phyloP scores from a whole-genome alignment of 306 rosid genomes.

The Adenanthera pavonina region DNA sequence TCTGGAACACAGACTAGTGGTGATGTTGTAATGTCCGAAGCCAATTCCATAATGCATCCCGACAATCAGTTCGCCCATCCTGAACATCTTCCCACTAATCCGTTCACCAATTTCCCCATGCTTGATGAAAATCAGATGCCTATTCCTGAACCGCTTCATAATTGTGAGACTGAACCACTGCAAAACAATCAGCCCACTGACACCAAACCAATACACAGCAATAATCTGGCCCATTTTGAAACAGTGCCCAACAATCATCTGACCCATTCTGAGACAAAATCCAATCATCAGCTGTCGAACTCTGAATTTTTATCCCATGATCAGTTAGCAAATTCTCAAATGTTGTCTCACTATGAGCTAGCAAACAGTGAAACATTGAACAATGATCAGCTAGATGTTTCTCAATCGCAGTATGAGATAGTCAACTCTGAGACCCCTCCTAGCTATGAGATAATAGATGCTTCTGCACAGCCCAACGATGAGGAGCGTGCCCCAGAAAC shows the following conservation, averaged over 20 bases:
- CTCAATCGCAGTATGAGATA: slow-evolving; percentile 45
- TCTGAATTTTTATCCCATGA: slow-evolving; percentile 43
- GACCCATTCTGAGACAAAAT: slow-evolving; percentile 40
- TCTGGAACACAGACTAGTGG: slow-evolving; percentile 25
- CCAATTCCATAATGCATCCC: slow-evolving; percentile 33
- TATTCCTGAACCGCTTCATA: slow-evolving; percentile 45
- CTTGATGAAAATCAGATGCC: slow-evolving; percentile 52
- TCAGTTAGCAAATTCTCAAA: slow-evolving; percentile 48
- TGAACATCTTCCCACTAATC: slow-evolving; percentile 38
- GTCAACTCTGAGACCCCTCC: slow-evolving; percentile 35
- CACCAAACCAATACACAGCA: slow-evolving; percentile 40
- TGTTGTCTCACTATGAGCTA: slow-evolving; percentile 49
- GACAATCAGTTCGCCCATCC: slow-evolving; percentile 38
- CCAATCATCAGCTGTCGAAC: slow-evolving; percentile 41
- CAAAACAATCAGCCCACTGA: slow-evolving; percentile 40
- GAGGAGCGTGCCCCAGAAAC: slow-evolving; percentile 62
- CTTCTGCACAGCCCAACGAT: slow-evolving; percentile 42
- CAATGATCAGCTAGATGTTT: slow-evolving; percentile 37
- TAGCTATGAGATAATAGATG: slow-evolving; percentile 52
- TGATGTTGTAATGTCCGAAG: slow-evolving; percentile 44
- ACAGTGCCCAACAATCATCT: slow-evolving; percentile 41
- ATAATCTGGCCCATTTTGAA: slow-evolving; percentile 47
- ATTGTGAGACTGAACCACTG: slow-evolving; percentile 44
- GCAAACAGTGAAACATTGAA: slow-evolving; percentile 44
- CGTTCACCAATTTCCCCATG: slow-evolving; percentile 31